Evolutionary conservation across 306 rosid genomes (phyloP).

Genomic region (Pyrus bretschneideri): DNA sequence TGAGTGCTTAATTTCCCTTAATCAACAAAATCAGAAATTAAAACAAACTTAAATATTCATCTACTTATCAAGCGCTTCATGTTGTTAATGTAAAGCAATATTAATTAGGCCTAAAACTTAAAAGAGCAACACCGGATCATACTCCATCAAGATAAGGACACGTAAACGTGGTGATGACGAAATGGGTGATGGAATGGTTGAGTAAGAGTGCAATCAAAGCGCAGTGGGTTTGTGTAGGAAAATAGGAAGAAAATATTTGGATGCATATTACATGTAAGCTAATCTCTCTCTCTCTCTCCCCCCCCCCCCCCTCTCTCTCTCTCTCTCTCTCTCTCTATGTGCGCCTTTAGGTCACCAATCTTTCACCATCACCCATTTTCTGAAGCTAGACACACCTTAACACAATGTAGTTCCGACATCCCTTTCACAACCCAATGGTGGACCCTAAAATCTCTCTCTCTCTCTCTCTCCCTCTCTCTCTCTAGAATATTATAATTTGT

Average conservation of each 20-base stretch:
- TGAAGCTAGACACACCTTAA: constrained; percentile 25
- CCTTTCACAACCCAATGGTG: constrained; percentile 56
- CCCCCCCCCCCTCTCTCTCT: neutral
- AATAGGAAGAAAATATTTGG: constrained; percentile 15
- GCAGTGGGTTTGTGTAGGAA: constrained; percentile 37
- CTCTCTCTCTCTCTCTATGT: neutral
- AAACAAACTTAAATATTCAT: neutral
- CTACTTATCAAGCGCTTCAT: neutral
- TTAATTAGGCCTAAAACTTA: neutral
- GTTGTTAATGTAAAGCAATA: constrained; percentile 7
- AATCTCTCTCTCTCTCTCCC: neutral
- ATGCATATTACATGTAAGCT: neutral
- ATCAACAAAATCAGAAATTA: neutral
- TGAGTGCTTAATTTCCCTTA: neutral
- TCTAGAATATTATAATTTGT: neutral
- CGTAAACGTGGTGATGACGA: constrained; percentile 69
- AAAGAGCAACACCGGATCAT: constrained; percentile 10
- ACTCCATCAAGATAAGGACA: constrained; percentile 35
- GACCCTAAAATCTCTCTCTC: constrained; percentile 23
- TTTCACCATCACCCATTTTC: constrained; percentile 31
- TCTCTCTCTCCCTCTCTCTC: neutral
- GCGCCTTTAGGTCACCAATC: constrained; percentile 29
- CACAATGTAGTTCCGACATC: constrained; percentile 51
- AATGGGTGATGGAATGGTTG: constrained; percentile 52
- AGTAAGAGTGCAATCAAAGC: constrained; percentile 63